These are phyloP conservation scores for Leishmania arabica DNA, from an alignment of 208 protist genomes.

Conservation along the genomic window DNA sequence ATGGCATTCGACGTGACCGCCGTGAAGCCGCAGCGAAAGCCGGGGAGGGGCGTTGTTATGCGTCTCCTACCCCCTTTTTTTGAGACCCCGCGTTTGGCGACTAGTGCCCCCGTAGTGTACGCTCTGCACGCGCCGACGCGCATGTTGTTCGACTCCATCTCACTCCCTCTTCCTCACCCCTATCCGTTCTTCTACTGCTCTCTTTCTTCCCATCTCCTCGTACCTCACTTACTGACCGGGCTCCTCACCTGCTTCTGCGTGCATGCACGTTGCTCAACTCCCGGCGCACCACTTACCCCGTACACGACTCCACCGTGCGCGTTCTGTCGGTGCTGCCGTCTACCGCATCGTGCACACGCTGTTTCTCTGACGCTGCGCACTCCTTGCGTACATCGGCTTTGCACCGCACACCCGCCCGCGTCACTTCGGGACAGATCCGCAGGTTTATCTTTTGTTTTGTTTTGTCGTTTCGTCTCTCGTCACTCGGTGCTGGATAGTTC, in stretches of 20 bases:
- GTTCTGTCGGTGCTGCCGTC: neutral
- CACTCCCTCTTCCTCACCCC: neutral
- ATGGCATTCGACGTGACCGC: neutral
- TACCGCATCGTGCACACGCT: neutral
- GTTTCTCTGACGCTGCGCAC: too few relatives aligned
- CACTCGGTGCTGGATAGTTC: neutral
- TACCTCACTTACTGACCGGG: too few relatives aligned
- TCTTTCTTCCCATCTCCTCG: neutral
- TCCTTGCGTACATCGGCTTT: neutral
- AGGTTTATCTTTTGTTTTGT: slow-evolving; percentile 5
- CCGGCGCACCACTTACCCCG: neutral
- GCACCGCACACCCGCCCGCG: neutral
- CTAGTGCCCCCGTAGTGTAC: neutral
- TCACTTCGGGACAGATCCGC: neutral
- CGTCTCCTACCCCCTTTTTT: neutral
- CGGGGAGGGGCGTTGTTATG: neutral
- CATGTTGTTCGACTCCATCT: neutral
- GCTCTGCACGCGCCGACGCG: too few relatives aligned
- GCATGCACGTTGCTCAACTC: neutral
- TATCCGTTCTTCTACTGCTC: neutral
- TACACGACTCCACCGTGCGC: neutral
- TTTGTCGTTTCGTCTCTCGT: slow-evolving; percentile 1
- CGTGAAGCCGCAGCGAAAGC: neutral
- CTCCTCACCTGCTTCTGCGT: neutral
- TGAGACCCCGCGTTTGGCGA: neutral